Evolutionary conservation across 768 basidiomycete genomes (phyloP), one percentile per base, ranked within the genome.

Genomic region (Xerocomellus amylosporus): DNA sequence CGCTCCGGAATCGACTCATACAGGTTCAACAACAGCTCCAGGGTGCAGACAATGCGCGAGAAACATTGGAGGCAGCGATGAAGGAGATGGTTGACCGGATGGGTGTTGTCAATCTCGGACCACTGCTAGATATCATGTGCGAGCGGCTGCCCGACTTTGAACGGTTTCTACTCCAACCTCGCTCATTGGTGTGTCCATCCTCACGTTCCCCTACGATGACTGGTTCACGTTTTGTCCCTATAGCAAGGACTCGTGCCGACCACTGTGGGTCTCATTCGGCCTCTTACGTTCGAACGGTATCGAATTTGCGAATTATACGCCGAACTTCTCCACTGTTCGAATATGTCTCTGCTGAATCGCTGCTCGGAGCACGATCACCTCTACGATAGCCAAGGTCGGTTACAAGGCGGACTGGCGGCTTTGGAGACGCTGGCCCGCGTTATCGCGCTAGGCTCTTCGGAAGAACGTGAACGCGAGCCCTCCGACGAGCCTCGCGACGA

Each of bases 241-340:
- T 51, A 93, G 90, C 77, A 79, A 64, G 86, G 83, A 0, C 81
- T 84, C 5, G 75, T 91, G 26, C 75, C 78, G 31, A 91, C 90
- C 0, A 91, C 89, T 0, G 78, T 90, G n/a, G 89, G 89, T 6
- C 68, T 74, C 6, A 80, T 90, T 49, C 76, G 77, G 2, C 93
- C 95, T 1, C 83, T 99, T 26, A 98, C 97, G 1, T 84, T 95
- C 54, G 97, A 98, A 69, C 87, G 97, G 15, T 97, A 93, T 71
- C 85, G 96, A 10, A 93, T 98, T 63, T 91, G 93, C 73, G 97
- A 99, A 71, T 78, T 99, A 13, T 94, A 96, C 63, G 97, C 96
- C 19, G 97, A 99, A 68, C 83, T 99, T 6, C 75, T 98, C 24
- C 97, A 99, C 66, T 97, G 94, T 69, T 98, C 97, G 17, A 98